Evolutionary conservation across 345 rosid species (phyloP), one percentile per base, ranked within the genome.

Genomic region (Gossypium stocksii): DNA sequence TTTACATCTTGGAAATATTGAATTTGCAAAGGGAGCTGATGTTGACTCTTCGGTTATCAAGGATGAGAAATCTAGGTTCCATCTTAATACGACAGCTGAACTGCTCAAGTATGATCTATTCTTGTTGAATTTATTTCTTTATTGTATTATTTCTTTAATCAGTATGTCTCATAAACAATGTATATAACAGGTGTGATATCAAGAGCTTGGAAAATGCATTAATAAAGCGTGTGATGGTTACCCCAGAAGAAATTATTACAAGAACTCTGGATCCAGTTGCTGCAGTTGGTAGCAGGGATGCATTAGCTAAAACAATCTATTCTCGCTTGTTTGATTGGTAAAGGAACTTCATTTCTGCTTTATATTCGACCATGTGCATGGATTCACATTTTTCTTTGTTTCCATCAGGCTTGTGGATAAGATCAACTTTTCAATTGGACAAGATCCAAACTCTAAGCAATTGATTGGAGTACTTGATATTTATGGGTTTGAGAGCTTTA

Each of bases 251-350:
- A 89, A 79, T 95, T 81, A 95, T 95, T 76, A 95, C 97, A 74
- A 91, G 96, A 89, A 87, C 97, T 76, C 97, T 95, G 63, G 99
- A 95, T 84, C 94, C 97, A 75, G 83, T 76, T 72, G 87, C 92
- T 82, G 99, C 99, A 72, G 23, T 86, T 19, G 84, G 85, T 76
- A 95, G 98, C 87, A 87, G 98, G 89, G 99, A 95, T 88, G 99
- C 98, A 53, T 83, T 93, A 41, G 98, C 98, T 45, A 95, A 95
- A 89, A 95, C 99, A 19, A 71, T 91, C 49, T 95, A 95, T 83
- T 95, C 99, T 62, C 97, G 97, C 67, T 87, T 95, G 84, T 95
- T 95, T 88, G 99, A 95, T 80, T 95, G 99, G 99, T 95, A 90
- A 82, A 76, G 72, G 49, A 81, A 67, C 69, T 73, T 52, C 44